Conservation (phyloP, 139 green algal species). For the Prasinococcaceae sp. region DNA sequence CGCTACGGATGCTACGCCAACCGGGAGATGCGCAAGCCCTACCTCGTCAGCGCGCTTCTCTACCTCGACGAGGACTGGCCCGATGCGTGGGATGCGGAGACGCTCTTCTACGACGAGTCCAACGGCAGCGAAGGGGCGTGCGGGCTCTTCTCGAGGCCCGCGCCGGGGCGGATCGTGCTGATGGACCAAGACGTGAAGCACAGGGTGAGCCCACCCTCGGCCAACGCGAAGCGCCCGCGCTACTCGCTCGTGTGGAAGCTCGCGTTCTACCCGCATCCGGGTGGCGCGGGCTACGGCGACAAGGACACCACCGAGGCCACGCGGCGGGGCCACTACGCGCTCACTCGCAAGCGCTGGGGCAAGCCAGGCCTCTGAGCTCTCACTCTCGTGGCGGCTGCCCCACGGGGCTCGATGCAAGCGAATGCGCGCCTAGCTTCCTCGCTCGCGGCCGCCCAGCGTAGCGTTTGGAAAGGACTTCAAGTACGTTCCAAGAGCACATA, state of each 20-base stretch:
- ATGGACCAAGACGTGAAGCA: conserved; percentile 17
- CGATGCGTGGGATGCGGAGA: conserved; percentile 2
- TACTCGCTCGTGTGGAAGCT: conserved; percentile 14
- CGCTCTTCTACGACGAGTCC: conserved; percentile 8
- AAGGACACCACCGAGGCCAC: no score
- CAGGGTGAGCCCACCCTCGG: conserved; percentile 2
- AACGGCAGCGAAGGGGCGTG: conserved; percentile 2
- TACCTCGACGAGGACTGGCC: conserved; percentile 8
- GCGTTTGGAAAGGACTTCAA: no score
- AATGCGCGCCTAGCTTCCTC: no score
- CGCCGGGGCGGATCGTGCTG: conserved; percentile 2
- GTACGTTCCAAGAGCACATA: no score
- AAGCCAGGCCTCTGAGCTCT: no score
- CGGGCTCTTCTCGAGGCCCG: conserved; percentile 9
- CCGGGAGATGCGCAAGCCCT: background rate
- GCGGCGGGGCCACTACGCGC: no score
- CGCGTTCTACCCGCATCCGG: conserved; percentile 6
- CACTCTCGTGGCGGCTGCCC: no score
- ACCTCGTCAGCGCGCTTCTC: conserved; percentile 8
- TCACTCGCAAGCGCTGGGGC: no score
- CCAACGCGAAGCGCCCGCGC: background rate
- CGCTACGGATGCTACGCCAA: conserved; percentile 11
- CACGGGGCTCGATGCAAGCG: no score
- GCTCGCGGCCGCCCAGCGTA: no score
- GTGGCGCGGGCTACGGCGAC: no score